Evolutionary conservation across 257 asterid species (phyloP).

Genomic region (Forsythia viridissima): DNA sequence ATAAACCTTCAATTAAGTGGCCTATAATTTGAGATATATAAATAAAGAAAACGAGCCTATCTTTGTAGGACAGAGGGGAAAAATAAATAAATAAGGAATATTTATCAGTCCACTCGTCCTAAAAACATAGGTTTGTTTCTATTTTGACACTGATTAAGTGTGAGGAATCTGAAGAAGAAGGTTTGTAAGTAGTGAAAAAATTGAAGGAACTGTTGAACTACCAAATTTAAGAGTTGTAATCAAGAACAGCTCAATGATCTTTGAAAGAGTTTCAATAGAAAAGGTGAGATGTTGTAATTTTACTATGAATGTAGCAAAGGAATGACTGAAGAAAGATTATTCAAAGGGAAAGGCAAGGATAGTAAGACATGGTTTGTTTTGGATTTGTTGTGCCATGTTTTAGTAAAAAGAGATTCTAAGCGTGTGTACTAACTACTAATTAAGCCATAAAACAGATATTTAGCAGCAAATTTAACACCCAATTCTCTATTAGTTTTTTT

Average conservation of each 20-base stretch:
- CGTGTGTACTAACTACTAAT: background rate
- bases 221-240: background rate
- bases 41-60: too few species aligned
- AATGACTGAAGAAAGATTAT: background rate
- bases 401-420: background rate
- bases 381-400: slow-evolving; percentile 24
- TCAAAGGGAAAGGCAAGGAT: slow-evolving; percentile 22
- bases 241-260: slow-evolving; percentile 21
- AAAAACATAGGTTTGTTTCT: too few species aligned
- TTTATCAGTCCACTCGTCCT: too few species aligned
- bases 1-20: too few species aligned
- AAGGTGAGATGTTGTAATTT: background rate
- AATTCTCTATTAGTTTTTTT: too few species aligned
- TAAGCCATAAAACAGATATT: too few species aligned
- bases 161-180: background rate
- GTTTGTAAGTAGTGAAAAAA: background rate
- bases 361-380: slow-evolving; percentile 11
- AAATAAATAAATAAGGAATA: too few species aligned
- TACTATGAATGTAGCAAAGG: background rate
- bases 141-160: too few species aligned
- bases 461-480: too few species aligned
- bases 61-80: too few species aligned
- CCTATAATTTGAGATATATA: too few species aligned
- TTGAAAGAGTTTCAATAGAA: background rate
- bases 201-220: slow-evolving; percentile 35